Base-by-base conservation (phyloP, 2,329 filamentous ascomycete genomes). In the Fusarium lateritium region DNA sequence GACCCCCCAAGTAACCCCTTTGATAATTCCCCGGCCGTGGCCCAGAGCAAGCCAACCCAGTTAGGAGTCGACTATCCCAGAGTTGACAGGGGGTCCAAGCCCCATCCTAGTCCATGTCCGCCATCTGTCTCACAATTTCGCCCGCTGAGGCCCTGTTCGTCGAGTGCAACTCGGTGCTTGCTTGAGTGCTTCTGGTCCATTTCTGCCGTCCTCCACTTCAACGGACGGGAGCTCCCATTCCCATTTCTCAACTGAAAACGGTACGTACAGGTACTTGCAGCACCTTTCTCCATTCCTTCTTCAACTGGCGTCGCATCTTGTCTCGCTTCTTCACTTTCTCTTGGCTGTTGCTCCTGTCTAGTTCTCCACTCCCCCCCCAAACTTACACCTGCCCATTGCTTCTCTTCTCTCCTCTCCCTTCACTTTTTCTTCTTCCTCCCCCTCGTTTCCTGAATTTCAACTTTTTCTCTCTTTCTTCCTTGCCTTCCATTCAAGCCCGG, bases 231-330 rank as follows among this genome's bases (percentile, higher is more conserved):
- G 44, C 38, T 56, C 38, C 51, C 59, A 47, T 53, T 54, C 21
- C 51, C 59, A 47, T 53, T 54, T 24, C 46, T 65, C 54, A 68
- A 69, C 60, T 59, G 49, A 63, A 59, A 70, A 57, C 40, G 24
- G 57, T 67, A 60, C 51, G 67, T 69, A 67, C 21, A 54, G 52
- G 66, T 63, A 62, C 58, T 34, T 39, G 58, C 22, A 39, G 34
- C 15, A 36, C 34, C 46, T 53, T 57, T 54, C 47, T 57, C 65
- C 62, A 66, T 74, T 60, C 67, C 65, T 58, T 69, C 54, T 57
- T 54, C 58, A 47, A 56, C 55, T 68, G 60, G 68, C 56, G 66
- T 73, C 65, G 67, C 62, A 69, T 69, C 71, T 67, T 73, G 69
- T 73, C 71, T 73, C 71, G 67, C 69, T 69, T 69, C 63, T 54